phyloP scores from a whole-genome alignment of 179 eudicot species.

The Patellifolia procumbens region DNA sequence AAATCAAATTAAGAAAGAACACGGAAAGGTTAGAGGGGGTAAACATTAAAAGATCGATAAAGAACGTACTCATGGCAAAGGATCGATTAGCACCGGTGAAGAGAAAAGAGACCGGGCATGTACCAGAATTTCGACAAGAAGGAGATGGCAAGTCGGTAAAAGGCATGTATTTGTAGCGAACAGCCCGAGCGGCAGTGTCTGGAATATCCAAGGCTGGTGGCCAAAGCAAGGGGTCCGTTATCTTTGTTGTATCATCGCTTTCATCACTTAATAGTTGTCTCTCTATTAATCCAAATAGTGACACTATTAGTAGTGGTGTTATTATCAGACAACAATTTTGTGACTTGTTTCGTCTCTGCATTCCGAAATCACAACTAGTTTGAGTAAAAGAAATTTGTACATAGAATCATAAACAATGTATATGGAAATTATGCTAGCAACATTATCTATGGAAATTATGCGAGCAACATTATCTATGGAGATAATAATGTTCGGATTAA shows the following conservation, averaged over 20 bases:
- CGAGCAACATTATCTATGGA: too few species aligned
- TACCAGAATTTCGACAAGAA: conserved; percentile 40
- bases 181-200: conserved; percentile 49
- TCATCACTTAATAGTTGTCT: too few species aligned
- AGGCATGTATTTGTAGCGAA: conserved; percentile 43
- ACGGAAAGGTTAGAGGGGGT: too few species aligned
- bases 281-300: conserved; percentile 42
- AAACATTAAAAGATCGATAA: not conserved
- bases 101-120: conserved; percentile 57
- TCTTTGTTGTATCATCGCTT: not conserved
- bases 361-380: not conserved
- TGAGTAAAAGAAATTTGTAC: too few species aligned
- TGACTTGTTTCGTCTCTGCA: conserved; percentile 62
- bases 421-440: too few species aligned
- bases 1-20: too few species aligned
- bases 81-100: conserved; percentile 60
- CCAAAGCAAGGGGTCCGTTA: conserved; percentile 28
- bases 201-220: conserved; percentile 30
- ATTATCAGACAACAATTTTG: conserved; percentile 46
- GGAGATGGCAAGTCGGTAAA: conserved; percentile 54
- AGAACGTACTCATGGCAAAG: conserved; percentile 46
- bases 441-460: too few species aligned
- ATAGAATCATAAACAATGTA: too few species aligned
- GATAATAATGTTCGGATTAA: too few species aligned
- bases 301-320: conserved; percentile 55